A percentile compares a stretch with the other conserved stretches of the same genome.
Evolutionary conservation across 148 eudicot genomes (phyloP).

Genomic region (Rhododendron henanense): DNA sequence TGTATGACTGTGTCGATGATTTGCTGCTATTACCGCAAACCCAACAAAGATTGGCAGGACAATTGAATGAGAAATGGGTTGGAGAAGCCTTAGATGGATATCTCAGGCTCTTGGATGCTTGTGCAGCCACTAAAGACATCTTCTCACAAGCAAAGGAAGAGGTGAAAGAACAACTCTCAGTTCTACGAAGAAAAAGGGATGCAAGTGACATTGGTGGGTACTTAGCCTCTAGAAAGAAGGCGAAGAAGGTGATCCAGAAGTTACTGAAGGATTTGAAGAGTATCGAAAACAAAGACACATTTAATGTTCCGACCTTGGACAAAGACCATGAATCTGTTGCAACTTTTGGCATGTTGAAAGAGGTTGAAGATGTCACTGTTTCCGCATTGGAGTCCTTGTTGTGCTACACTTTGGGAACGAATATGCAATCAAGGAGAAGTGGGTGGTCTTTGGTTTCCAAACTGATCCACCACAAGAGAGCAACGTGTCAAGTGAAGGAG

Average conservation of each 20-base stretch:
- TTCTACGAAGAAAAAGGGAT: constrained; percentile 15
- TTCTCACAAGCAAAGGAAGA: constrained; percentile 20
- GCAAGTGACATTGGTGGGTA: background rate
- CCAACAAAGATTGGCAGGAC: constrained; percentile 10
- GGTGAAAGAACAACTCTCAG: constrained; percentile 17
- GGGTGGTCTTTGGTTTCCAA: constrained; percentile 22
- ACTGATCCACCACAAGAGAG: constrained; percentile 4
- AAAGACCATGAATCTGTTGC: background rate
- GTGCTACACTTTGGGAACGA: constrained; percentile 5
- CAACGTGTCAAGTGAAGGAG: background rate
- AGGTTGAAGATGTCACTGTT: constrained; percentile 18
- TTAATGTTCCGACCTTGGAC: background rate
- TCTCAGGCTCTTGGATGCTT: constrained; percentile 25
- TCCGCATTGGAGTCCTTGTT: constrained; percentile 18
- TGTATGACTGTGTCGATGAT: background rate
- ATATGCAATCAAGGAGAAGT: background rate
- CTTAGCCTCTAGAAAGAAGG: constrained; percentile 19
- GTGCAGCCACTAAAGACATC: constrained; percentile 18
- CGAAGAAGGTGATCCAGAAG: constrained; percentile 11
- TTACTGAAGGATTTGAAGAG: constrained; percentile 7
- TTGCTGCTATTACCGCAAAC: constrained; percentile 27
- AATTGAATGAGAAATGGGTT: background rate
- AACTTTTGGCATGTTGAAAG: constrained; percentile 2
- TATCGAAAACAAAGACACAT: background rate
- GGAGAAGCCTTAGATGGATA: constrained; percentile 32